Evolutionary conservation across 768 basidiomycete genomes (phyloP).

Genomic region (Boletus vermiculosoides): DNA sequence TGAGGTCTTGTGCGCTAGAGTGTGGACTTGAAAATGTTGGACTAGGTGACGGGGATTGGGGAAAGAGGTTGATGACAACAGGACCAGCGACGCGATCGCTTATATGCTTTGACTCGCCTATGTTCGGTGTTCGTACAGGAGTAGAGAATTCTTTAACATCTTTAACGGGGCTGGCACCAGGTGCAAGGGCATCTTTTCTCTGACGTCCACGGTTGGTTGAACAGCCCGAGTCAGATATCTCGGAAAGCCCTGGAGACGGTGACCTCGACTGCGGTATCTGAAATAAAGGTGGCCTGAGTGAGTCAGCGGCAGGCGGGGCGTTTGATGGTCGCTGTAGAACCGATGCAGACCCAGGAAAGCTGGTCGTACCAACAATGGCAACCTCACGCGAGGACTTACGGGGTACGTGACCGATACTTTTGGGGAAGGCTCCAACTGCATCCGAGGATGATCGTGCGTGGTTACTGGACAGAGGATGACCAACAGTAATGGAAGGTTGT

Average conservation of each 20-base stretch:
- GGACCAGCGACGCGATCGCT: slow-evolving; percentile 61
- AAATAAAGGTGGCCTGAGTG: slow-evolving; percentile 37
- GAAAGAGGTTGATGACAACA: slow-evolving; percentile 50
- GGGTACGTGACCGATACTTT: slow-evolving; percentile 37
- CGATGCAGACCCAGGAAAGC: slow-evolving; percentile 29
- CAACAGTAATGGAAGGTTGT: slow-evolving; percentile 17
- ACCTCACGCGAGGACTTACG: slow-evolving; percentile 49
- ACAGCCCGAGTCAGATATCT: slow-evolving; percentile 34
- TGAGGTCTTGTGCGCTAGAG: slow-evolving; percentile 28
- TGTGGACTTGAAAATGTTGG: slow-evolving; percentile 27
- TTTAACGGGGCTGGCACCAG: slow-evolving; percentile 30
- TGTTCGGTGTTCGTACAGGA: slow-evolving; percentile 54
- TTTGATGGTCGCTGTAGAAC: slow-evolving; percentile 28
- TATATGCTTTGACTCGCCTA: slow-evolving; percentile 62
- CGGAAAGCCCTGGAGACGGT: slow-evolving; percentile 31
- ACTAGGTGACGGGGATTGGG: slow-evolving; percentile 31
- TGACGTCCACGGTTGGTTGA: slow-evolving; percentile 27
- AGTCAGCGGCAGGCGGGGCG: slow-evolving; percentile 28
- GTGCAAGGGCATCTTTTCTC: slow-evolving; percentile 36
- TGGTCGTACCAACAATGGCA: slow-evolving; percentile 50
- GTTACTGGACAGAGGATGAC: slow-evolving; percentile 11
- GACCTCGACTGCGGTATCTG: slow-evolving; percentile 39
- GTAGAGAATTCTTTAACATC: slow-evolving; percentile 25
- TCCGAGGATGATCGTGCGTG: slow-evolving; percentile 55
- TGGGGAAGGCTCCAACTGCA: slow-evolving; percentile 28